These are phyloP conservation scores for Dendrobium catenatum DNA, from an alignment of 106 monocot genomes.

Conservation along the genomic window DNA sequence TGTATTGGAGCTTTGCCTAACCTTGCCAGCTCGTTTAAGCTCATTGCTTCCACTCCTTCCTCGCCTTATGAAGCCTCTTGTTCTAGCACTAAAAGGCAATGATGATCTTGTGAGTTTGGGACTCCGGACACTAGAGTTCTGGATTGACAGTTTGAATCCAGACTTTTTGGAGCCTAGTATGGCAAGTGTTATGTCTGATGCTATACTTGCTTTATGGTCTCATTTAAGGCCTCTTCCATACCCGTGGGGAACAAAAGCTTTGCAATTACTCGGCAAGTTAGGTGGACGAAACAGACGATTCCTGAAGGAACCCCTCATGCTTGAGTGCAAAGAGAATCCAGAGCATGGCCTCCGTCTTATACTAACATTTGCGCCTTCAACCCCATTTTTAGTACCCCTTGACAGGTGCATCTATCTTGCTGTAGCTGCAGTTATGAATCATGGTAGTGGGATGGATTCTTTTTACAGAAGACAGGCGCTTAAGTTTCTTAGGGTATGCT, in stretches of 20 bases:
- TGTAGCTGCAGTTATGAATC: constrained; percentile 74
- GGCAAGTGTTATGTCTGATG: constrained; percentile 99
- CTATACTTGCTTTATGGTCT: constrained; percentile 94
- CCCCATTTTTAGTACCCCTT: constrained; percentile 92
- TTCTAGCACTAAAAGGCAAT: constrained; percentile 85
- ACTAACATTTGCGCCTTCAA: constrained; percentile 93
- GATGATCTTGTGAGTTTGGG: constrained; percentile 92
- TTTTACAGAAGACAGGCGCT: constrained; percentile 91
- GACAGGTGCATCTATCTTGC: constrained; percentile 88
- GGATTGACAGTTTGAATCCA: constrained; percentile 99
- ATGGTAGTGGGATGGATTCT: constrained; percentile 47
- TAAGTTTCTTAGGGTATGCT: constrained; percentile 80
- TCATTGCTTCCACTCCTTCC: constrained; percentile 99
- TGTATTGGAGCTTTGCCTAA: constrained; percentile 83
- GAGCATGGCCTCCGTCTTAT: constrained; percentile 97
- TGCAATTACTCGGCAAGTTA: constrained; percentile 92
- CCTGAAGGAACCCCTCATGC: constrained; percentile 80
- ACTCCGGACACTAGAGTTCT: constrained; percentile 95
- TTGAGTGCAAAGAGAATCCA: constrained; percentile 98
- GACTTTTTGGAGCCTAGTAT: constrained; percentile 99
- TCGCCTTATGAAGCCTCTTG: constrained; percentile 87
- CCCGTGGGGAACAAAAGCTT: constrained; percentile 87
- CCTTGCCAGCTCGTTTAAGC: constrained; percentile 92
- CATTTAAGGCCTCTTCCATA: constrained; percentile 92
- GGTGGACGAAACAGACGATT: constrained; percentile 97